Base-by-base conservation (phyloP, 2,329 filamentous ascomycete genomes). In the Trichoderma pleuroti region DNA sequence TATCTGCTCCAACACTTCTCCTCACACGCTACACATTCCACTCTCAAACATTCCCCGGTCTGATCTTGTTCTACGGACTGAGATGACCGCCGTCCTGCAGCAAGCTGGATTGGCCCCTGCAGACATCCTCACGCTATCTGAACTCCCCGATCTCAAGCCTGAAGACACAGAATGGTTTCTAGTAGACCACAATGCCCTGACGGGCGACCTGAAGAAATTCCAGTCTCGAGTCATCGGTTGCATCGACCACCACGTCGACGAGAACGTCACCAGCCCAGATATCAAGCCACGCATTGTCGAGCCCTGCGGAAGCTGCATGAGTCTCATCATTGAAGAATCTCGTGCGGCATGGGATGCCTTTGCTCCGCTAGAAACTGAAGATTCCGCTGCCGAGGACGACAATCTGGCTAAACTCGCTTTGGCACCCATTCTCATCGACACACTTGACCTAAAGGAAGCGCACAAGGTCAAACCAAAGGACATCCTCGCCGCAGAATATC, bases 191-290 rank as follows among this genome's bases (percentile, higher is more conserved):
- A 96, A 96, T 77, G 85, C 84, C 1, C 82, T 93, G 61, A 90
- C 91, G 7, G 91, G 92, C 0, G 76, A 80, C 16, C 82, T 95
- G 18, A 80, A 78, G 46, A 79, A 83, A 18, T 92, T 88, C 76
- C 80, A 81, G 0, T 72, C 77, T 5, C 81, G 83, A 10, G 86
- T 94, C 0, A 80, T 84, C 5, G 91, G 90, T 5, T 90, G 90
- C 73, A 86, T 96, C 68, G 93, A 96, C 79, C 93, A 96, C 80
- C 93, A 96, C 77, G 89, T 87, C 0, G 92, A 96, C 72, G 93
- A 96, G 76, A 79, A 82, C 7, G 81, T 78, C 8, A 82, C 93
- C 0, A 80, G 81, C 0, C 62, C 56, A 2, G 81, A 85, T 12
- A 82, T 82, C 0, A 79, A 84, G 7, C 88, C 89, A 1, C 84